A percentile compares a stretch with the other conserved stretches of the same genome.
phyloP scores from a whole-genome alignment of 2,329 filamentous ascomycete species.

The Aspergillus luchuensis region DNA sequence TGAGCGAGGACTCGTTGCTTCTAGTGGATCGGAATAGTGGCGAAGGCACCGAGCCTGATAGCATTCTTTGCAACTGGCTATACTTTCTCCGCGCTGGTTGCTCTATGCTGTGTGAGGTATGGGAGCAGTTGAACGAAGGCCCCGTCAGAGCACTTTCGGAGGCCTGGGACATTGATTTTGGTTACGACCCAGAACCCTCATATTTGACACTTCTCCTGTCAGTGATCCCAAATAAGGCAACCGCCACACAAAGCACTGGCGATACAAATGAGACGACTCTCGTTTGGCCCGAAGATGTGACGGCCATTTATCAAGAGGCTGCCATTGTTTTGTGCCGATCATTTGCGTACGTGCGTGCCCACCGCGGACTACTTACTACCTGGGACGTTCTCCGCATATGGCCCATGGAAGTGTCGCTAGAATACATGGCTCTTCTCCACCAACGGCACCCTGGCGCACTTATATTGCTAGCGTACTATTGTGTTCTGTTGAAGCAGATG shows the following conservation, averaged over 20 bases:
- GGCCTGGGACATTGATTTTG: not conserved
- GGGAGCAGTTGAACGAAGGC: not conserved
- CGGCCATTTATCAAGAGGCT: not conserved
- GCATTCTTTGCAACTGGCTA: conserved; percentile 5
- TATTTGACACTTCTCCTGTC: not conserved
- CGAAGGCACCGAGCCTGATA: not conserved
- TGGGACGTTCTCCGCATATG: conserved; percentile 10
- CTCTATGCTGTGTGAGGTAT: conserved; percentile 9
- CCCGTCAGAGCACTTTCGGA: not conserved
- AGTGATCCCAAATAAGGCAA: not conserved
- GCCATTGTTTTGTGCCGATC: not conserved
- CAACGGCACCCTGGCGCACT: conserved; percentile 1
- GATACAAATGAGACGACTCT: not conserved
- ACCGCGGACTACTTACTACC: not conserved
- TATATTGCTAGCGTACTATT: conserved; percentile 6
- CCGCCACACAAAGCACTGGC: not conserved
- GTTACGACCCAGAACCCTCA: not conserved
- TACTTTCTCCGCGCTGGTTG: conserved; percentile 11
- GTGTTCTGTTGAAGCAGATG: not conserved
- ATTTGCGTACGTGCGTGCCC: not conserved
- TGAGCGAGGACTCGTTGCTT: not conserved
- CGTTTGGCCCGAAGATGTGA: not conserved
- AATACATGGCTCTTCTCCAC: conserved; percentile 6
- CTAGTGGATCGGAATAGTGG: not conserved
- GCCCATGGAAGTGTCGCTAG: conserved; percentile 8